Percentiles rank a stretch among this genome's conserved stretches.
phyloP scores from a whole-genome alignment of 2,329 filamentous ascomycete genomes.

The Exophiala sp. region DNA sequence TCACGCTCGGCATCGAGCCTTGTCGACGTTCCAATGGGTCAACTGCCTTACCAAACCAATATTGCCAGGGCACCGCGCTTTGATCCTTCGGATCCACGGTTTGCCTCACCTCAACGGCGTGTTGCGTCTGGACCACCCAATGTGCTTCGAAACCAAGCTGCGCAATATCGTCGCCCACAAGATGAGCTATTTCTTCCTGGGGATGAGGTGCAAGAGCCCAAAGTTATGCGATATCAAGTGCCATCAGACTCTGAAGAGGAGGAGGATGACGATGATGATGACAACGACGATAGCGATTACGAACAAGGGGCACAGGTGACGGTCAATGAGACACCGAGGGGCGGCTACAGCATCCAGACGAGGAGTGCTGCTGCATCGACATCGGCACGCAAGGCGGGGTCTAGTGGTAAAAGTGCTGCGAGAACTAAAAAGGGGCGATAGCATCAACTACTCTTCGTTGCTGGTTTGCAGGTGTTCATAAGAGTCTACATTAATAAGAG shows the following conservation, averaged over 20 bases:
- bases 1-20: constrained; percentile 36
- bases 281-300: constrained; percentile 20
- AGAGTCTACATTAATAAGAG: too few species aligned
- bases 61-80: constrained; percentile 31
- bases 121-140: constrained; percentile 39
- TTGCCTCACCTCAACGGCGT: constrained; percentile 37
- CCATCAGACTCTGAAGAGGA: constrained; percentile 18
- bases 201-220: constrained; percentile 10
- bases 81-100: constrained; percentile 34
- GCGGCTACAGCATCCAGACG: constrained; percentile 25
- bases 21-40: constrained; percentile 33
- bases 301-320: constrained; percentile 22
- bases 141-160: constrained; percentile 7
- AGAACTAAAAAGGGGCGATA: constrained; percentile 22
- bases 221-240: constrained; percentile 24
- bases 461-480: too few species aligned
- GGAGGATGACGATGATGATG: constrained; percentile 20
- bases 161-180: constrained; percentile 20
- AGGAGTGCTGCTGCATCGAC: constrained; percentile 21
- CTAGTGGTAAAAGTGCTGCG: constrained; percentile 10
- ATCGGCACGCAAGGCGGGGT: constrained; percentile 1
- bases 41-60: constrained; percentile 32
- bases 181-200: constrained; percentile 25
- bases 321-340: constrained; percentile 19
- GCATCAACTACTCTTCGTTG: neutral